Conservation (phyloP, 164 flowering plant genomes). For the Pachysandra terminalis region DNA sequence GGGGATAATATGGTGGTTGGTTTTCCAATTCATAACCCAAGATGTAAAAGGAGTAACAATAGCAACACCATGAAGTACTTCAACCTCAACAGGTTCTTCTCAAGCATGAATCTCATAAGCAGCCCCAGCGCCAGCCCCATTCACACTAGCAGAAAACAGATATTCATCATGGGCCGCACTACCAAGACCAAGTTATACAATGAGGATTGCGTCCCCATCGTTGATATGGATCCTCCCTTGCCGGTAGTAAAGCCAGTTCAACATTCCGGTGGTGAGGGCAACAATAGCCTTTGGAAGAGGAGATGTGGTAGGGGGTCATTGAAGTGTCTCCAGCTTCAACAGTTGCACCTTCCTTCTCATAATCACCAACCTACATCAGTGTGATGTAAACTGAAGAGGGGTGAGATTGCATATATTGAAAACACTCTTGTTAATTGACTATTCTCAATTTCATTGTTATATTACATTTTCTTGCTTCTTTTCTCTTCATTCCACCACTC, state of each 20-base stretch:
- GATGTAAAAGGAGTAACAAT: not conserved
- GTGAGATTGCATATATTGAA: too few species aligned
- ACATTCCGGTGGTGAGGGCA: not conserved
- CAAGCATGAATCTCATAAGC: not conserved
- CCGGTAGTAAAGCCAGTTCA: not conserved
- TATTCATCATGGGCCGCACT: too few species aligned
- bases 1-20: not conserved
- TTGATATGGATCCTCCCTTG: not conserved
- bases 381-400: too few species aligned
- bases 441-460: too few species aligned
- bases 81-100: not conserved
- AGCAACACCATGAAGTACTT: not conserved
- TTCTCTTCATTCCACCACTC: too few species aligned
- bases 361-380: not conserved
- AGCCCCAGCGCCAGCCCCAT: not conserved
- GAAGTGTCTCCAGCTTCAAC: constrained; percentile 18
- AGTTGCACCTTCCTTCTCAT: not conserved
- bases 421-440: too few species aligned
- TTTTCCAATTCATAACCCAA: not conserved
- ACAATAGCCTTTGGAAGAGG: not conserved
- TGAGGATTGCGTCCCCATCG: not conserved
- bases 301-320: not conserved
- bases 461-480: too few species aligned
- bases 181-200: too few species aligned
- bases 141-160: too few species aligned